A percentile compares a stretch with the other conserved stretches of the same genome.
phyloP scores from a whole-genome alignment of 2,329 filamentous ascomycete species.

The Zarea fungicola region DNA sequence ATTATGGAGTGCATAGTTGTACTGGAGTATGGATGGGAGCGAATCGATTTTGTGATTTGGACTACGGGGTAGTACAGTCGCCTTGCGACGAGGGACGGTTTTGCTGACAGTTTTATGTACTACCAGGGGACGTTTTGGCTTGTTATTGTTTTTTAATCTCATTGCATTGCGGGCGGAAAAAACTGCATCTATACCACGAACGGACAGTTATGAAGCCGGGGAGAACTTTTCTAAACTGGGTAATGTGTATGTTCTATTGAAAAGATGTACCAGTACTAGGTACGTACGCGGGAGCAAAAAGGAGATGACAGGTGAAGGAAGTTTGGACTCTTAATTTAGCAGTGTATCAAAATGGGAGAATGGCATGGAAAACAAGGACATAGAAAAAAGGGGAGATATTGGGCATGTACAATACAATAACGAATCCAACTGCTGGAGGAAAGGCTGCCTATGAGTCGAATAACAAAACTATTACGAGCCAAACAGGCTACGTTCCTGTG shows the following conservation, averaged over 20 bases:
- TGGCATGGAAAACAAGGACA: neutral
- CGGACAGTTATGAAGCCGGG: conserved; percentile 11
- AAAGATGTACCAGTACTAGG: conserved; percentile 5
- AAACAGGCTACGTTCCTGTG: neutral
- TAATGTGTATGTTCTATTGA: conserved; percentile 10
- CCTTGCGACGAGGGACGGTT: neutral
- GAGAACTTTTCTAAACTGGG: conserved; percentile 3
- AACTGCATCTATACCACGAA: conserved; percentile 15
- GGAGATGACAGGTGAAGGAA: neutral
- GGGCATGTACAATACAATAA: conserved; percentile 10
- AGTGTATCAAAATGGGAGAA: conserved; percentile 11
- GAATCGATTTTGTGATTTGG: conserved; percentile 14
- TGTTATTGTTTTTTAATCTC: conserved; percentile 12
- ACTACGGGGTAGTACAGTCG: neutral
- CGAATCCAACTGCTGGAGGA: neutral
- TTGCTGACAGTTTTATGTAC: neutral
- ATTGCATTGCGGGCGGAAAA: conserved; percentile 14
- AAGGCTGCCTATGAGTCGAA: neutral
- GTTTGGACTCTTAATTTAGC: conserved; percentile 9
- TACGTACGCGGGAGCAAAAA: neutral
- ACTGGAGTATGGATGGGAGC: conserved; percentile 14
- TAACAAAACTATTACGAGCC: neutral
- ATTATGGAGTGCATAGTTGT: neutral
- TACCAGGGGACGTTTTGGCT: conserved; percentile 8
- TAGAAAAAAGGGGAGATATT: neutral